Percentiles rank a stretch among this genome's conserved stretches.
phyloP scores from a whole-genome alignment of 345 rosid species.

The Euphorbia tirucalli region DNA sequence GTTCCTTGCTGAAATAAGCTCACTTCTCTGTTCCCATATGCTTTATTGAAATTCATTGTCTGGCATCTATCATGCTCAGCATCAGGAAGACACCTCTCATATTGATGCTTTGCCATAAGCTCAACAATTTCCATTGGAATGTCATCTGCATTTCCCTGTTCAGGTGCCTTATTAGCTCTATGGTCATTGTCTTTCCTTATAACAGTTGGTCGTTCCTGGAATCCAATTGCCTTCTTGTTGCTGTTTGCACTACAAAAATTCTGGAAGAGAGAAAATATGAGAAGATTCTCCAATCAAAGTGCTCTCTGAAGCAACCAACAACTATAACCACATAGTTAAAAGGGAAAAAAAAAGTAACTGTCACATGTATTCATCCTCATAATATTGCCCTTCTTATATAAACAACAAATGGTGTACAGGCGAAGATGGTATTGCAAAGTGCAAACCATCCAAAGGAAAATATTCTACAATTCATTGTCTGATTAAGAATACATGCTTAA shows the following conservation, averaged over 20 bases:
- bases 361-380: conserved; percentile 1
- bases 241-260: conserved; percentile 43
- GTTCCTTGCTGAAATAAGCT: conserved; percentile 42
- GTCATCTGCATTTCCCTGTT: conserved; percentile 64
- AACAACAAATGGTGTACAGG: background rate
- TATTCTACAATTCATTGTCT: background rate
- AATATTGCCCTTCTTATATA: conserved; percentile 4
- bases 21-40: conserved; percentile 34
- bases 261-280: conserved; percentile 38
- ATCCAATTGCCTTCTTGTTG: conserved; percentile 42
- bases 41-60: conserved; percentile 44
- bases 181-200: conserved; percentile 33
- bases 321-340: background rate
- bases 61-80: conserved; percentile 43
- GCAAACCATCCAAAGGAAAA: background rate
- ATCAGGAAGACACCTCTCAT: conserved; percentile 81
- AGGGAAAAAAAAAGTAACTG: background rate
- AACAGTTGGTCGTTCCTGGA: conserved; percentile 32
- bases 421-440: conserved; percentile 1
- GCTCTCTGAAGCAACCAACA: conserved; percentile 6
- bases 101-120: conserved; percentile 88
- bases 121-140: conserved; percentile 94
- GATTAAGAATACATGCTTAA: background rate
- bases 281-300: conserved; percentile 17
- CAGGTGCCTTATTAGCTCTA: conserved; percentile 42